phyloP scores from a whole-genome alignment of 441 rosid species.

The Pelargonium australe region DNA sequence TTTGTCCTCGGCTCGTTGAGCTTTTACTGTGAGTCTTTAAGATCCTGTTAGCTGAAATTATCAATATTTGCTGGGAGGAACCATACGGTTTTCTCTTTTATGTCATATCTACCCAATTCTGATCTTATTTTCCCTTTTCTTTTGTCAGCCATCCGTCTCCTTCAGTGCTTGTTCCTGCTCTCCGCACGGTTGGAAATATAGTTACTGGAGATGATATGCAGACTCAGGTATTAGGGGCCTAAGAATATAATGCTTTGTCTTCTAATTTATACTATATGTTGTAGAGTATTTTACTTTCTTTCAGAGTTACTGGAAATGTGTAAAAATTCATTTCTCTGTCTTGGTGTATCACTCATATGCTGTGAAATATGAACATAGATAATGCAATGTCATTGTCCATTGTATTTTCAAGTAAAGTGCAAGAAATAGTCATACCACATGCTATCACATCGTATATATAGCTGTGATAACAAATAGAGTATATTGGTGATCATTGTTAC shows the following conservation, averaged over 20 bases:
- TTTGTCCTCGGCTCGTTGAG: conserved; percentile 4
- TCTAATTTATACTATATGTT: neutral
- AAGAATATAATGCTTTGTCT: neutral
- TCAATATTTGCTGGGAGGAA: neutral
- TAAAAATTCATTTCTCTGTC: no score
- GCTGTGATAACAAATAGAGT: neutral
- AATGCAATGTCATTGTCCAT: no score
- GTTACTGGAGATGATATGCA: conserved; percentile 84
- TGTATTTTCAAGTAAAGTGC: no score
- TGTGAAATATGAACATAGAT: no score
- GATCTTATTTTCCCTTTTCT: neutral
- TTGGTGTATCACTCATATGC: no score
- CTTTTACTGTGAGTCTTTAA: conserved; percentile 4
- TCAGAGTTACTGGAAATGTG: neutral
- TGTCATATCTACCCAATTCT: neutral
- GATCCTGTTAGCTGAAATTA: neutral
- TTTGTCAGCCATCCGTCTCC: conserved; percentile 63
- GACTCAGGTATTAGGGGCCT: conserved; percentile 53
- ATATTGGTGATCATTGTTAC: neutral
- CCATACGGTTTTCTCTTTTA: neutral
- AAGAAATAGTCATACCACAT: no score
- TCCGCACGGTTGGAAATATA: conserved; percentile 74
- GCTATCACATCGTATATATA: no score
- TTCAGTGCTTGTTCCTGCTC: conserved; percentile 85
- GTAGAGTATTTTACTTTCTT: neutral